phyloP scores from a whole-genome alignment of 2,329 filamentous ascomycete genomes.

The Microsporum ferrugineum region DNA sequence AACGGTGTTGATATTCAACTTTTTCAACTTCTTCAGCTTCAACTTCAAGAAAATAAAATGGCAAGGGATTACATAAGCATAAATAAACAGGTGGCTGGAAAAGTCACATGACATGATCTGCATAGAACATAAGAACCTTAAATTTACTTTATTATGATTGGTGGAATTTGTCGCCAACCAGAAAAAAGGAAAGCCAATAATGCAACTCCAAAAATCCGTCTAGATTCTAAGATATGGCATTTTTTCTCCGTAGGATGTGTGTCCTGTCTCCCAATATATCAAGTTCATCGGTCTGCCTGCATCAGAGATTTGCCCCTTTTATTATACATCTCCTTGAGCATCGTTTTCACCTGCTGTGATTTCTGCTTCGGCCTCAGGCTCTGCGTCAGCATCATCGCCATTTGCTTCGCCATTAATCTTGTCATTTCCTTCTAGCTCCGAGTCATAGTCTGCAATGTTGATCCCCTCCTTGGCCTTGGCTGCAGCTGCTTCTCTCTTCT shows the following conservation, averaged over 20 bases:
- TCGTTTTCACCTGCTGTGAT: not conserved
- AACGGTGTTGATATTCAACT: not conserved
- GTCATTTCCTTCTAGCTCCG: not conserved
- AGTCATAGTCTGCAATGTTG: not conserved
- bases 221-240: not conserved
- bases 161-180: not conserved
- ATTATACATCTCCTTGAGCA: not conserved
- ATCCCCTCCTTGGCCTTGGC: conserved; percentile 12
- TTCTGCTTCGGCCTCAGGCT: not conserved
- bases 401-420: not conserved
- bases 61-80: conserved; percentile 12
- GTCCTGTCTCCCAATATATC: not conserved
- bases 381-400: not conserved
- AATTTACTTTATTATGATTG: not conserved
- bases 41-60: conserved; percentile 7
- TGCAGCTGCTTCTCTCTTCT: conserved; percentile 19
- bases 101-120: not conserved
- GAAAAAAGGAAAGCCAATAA: not conserved
- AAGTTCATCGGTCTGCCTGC: too few species aligned
- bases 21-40: not conserved
- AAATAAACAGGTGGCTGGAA: conserved; percentile 6
- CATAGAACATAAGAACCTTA: not conserved
- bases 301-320: not conserved
- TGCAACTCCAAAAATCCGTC: not conserved
- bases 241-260: not conserved